Evolutionary conservation across 2,329 filamentous ascomycete genomes (phyloP).

Genomic region (Chaetothyriales sp.): DNA sequence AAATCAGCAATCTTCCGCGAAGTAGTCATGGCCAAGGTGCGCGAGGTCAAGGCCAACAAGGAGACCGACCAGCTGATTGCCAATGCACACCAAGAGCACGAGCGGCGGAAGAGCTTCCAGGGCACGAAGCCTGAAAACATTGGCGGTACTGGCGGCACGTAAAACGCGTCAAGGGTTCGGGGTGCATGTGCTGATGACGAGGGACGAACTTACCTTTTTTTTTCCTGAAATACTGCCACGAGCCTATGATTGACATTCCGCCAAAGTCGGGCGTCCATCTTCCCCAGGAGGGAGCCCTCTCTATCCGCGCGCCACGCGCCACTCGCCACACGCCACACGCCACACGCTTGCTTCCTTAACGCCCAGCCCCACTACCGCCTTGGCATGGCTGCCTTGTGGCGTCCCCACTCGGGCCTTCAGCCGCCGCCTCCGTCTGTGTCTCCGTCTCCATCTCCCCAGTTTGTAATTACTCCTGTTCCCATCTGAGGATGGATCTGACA

Average conservation of each 20-base stretch:
- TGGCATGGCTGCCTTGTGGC: too few species aligned
- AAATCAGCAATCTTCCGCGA: constrained; percentile 76
- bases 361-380: too few species aligned
- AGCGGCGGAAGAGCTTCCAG: constrained; percentile 18
- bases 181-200: background rate
- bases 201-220: background rate
- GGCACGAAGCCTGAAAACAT: background rate
- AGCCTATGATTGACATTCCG: background rate
- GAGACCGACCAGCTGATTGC: constrained; percentile 55
- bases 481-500: background rate
- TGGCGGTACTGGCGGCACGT: background rate
- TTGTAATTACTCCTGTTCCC: background rate
- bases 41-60: constrained; percentile 79
- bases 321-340: too few species aligned
- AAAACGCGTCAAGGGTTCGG: background rate
- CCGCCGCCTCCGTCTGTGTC: too few species aligned
- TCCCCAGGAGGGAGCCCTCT: background rate
- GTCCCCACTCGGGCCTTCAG: background rate
- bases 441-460: too few species aligned
- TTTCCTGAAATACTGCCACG: background rate
- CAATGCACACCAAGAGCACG: constrained; percentile 35
- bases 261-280: too few species aligned
- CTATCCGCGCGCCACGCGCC: background rate
- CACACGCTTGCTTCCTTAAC: too few species aligned
- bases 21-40: constrained; percentile 84